A percentile compares a stretch with the other conserved stretches of the same genome.
These are phyloP conservation scores for Boechera divaricarpa DNA, from an alignment of 345 rosid genomes.

Conservation along the genomic window DNA sequence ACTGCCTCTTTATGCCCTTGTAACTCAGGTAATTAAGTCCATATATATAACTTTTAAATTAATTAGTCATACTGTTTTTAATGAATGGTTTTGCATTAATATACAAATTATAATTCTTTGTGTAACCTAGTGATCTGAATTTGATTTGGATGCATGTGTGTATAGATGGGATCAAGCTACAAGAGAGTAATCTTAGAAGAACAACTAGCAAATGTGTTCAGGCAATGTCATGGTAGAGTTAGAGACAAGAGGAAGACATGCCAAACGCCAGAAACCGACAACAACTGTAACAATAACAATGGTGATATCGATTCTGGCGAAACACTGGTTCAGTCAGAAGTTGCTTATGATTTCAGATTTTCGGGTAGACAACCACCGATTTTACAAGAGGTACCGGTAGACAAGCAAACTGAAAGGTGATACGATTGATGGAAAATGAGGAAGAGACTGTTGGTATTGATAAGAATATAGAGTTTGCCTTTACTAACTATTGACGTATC, in stretches of 20 bases:
- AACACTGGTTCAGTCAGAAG: not conserved
- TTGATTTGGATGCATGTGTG: not conserved
- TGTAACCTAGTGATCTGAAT: not conserved
- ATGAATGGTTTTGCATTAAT: not conserved
- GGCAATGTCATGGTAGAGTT: slow-evolving; percentile 47
- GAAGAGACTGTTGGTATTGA: not conserved
- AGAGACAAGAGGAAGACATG: slow-evolving; percentile 48
- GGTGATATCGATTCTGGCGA: not conserved
- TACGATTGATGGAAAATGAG: not conserved
- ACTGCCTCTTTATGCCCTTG: slow-evolving; percentile 82
- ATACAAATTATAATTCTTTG: not conserved
- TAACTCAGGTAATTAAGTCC: slow-evolving; percentile 58
- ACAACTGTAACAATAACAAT: not conserved
- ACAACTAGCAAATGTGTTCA: slow-evolving; percentile 41
- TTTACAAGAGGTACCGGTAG: slow-evolving; percentile 16
- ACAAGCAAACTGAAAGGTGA: slow-evolving; percentile 17
- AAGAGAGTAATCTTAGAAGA: slow-evolving; percentile 47
- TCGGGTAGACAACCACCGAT: slow-evolving; percentile 2
- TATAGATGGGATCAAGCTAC: slow-evolving; percentile 55
- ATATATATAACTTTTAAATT: not conserved
- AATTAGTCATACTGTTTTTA: not conserved
- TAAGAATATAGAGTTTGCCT: not conserved
- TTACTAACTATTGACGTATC: not conserved
- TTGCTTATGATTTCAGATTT: not conserved
- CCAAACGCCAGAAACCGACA: not conserved